Evolutionary conservation across 148 eudicot species (phyloP).

Genomic region (Tetragonia tetragonoides): DNA sequence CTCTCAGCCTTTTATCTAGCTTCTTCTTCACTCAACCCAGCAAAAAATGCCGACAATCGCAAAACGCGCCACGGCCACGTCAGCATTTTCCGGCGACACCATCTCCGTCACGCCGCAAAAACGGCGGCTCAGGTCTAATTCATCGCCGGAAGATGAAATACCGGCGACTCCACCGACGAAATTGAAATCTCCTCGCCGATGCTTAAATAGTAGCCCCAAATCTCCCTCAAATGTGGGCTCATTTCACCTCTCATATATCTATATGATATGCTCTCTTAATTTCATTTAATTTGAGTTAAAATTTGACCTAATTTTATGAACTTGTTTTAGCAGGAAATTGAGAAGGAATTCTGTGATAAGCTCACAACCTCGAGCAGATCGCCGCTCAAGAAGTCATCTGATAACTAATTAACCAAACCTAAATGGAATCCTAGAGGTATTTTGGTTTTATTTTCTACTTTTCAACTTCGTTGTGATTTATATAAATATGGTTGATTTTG

Average conservation of each 20-base stretch:
- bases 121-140: constrained; percentile 52
- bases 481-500: background rate
- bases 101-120: constrained; percentile 43
- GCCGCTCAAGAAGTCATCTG: constrained; percentile 47
- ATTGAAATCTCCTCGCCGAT: constrained; percentile 68
- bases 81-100: constrained; percentile 27
- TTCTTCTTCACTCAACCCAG: background rate
- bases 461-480: background rate
- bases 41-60: constrained; percentile 28
- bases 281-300: background rate
- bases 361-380: constrained; percentile 27
- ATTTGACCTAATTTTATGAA: background rate
- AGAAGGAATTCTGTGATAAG: constrained; percentile 30
- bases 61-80: constrained; percentile 8
- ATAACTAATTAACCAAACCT: constrained; percentile 44
- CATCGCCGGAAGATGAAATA: constrained; percentile 21
- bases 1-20: background rate
- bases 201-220: constrained; percentile 39
- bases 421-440: constrained; percentile 74
- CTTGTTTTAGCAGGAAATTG: constrained; percentile 35
- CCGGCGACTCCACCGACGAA: constrained; percentile 34
- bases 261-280: background rate
- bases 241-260: background rate
- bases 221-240: constrained; percentile 41
- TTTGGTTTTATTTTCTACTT: background rate